A percentile compares a stretch with the other conserved stretches of the same genome.
phyloP scores from a whole-genome alignment of 345 rosid genomes.

The Isatis tinctoria region DNA sequence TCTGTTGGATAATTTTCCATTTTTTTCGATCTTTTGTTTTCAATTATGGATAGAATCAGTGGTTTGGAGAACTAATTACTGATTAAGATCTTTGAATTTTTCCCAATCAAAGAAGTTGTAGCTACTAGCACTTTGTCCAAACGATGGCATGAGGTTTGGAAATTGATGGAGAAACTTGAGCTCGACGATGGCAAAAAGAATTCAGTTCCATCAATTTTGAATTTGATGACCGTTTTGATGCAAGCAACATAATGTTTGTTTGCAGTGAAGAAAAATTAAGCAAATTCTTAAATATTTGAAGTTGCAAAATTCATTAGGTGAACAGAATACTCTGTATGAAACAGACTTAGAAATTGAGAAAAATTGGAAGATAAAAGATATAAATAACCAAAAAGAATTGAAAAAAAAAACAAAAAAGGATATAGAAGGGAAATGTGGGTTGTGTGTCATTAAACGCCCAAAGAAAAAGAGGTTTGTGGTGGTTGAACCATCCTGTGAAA shows the following conservation, averaged over 20 bases:
- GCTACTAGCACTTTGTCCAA: too few relatives aligned
- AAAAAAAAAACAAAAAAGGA: constrained; percentile 7
- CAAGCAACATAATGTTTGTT: neutral
- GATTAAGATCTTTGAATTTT: too few relatives aligned
- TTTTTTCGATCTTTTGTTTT: too few relatives aligned
- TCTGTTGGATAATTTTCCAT: too few relatives aligned
- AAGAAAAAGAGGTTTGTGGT: constrained; percentile 60
- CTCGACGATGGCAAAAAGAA: too few relatives aligned
- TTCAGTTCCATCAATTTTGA: too few relatives aligned
- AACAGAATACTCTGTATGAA: neutral
- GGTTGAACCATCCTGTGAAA: constrained; percentile 62
- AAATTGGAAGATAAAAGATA: neutral
- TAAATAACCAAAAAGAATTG: constrained; percentile 10
- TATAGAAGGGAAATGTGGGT: constrained; percentile 30
- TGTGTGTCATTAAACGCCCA: constrained; percentile 58
- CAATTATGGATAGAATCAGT: too few relatives aligned
- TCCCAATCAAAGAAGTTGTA: too few relatives aligned
- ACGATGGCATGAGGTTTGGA: too few relatives aligned
- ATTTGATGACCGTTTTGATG: too few relatives aligned
- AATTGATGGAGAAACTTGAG: too few relatives aligned
- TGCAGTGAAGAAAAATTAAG: neutral
- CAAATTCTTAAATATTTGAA: neutral
- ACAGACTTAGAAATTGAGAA: neutral
- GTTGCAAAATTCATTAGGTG: neutral
- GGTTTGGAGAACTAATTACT: too few relatives aligned